Evolutionary conservation across 148 eudicot genomes (phyloP), one percentile per base, ranked within the genome.

Genomic region (Rhododendron vialii): DNA sequence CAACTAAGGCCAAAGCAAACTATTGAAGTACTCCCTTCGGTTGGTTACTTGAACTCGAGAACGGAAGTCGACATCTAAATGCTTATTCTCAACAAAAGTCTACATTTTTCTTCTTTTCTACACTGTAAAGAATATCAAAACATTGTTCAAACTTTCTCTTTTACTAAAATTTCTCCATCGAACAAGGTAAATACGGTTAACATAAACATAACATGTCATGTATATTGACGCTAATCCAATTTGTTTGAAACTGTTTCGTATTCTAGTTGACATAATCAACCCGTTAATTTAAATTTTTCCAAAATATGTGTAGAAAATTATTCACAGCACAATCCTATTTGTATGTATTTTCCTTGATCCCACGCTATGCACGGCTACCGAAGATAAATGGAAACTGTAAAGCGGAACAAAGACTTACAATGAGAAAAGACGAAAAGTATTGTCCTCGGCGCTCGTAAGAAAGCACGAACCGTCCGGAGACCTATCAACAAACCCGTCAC

Each of bases 391-490:
- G 9, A 6, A 59, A 55, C 61, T 55, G 22, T 63, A 63, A 63
- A 63, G 9, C 13, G 81, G 75, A 50, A 55, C 50, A 79, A 22
- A 26, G 7, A 38, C 94, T 95, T 85, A 97, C 99, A 95, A 88
- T 24, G 87, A 71, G 87, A 95, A 97, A 15, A 90, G 24, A 55
- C 93, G 93, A 85, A 95, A 90, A n/a, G 94, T 82, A 84, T 92
- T 97, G 85, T 97, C 98, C 30, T 97, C 95, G 13, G 93, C 89
- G 71, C 93, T 91, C 7, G 95, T 94, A 15, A 97, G 88, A 83
- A 97, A 95, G 87, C 93, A 90, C 7, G 96, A 97, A 50, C 98
- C 98, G 90, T 97, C 99, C 1, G 99, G 98, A 53, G 99, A 94
- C 99, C 99, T 95, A 78, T 83, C 86, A 84, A 85, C 59, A 73